Evolutionary conservation across 192 early-diverging fungal genomes (phyloP).

Genomic region (Podila verticillata): DNA sequence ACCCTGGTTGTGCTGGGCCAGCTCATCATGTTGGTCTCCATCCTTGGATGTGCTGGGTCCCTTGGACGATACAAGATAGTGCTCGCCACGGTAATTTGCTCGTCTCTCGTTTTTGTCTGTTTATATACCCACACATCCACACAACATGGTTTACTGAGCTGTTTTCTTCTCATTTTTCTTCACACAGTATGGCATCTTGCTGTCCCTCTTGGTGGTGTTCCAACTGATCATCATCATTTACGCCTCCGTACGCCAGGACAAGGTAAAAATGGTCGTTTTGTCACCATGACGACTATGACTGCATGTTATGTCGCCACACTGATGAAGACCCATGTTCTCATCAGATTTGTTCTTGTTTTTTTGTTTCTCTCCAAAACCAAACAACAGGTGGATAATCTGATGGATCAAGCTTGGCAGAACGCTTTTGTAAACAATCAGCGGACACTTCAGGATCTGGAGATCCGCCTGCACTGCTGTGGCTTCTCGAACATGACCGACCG

Average conservation of each 20-base stretch:
- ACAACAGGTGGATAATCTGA: slow-evolving; percentile 9
- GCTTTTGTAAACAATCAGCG: slow-evolving; percentile 11
- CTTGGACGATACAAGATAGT: not conserved
- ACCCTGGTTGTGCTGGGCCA: slow-evolving; percentile 8
- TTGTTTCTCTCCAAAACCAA: not conserved
- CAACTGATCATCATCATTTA: slow-evolving; percentile 18
- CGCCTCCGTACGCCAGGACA: slow-evolving; percentile 12
- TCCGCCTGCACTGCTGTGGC: slow-evolving; percentile 28
- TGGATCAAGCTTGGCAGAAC: slow-evolving; percentile 28
- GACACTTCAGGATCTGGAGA: slow-evolving; percentile 23
- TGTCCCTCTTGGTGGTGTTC: slow-evolving; percentile 8
- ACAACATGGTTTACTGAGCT: not conserved
- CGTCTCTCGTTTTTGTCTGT: not conserved
- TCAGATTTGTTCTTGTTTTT: not conserved
- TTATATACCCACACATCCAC: not conserved
- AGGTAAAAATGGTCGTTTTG: slow-evolving; percentile 8
- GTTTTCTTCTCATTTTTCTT: not conserved
- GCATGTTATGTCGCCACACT: not conserved
- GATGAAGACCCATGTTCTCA: not conserved
- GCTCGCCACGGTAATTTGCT: slow-evolving; percentile 5
- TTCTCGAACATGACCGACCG: slow-evolving; percentile 19
- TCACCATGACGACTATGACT: not conserved
- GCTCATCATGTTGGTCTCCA: slow-evolving; percentile 16
- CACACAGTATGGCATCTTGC: slow-evolving; percentile 11
- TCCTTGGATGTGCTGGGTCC: slow-evolving; percentile 11